Base-by-base conservation (phyloP, 495 filamentous ascomycete species). In the Daldinia grandis region DNA sequence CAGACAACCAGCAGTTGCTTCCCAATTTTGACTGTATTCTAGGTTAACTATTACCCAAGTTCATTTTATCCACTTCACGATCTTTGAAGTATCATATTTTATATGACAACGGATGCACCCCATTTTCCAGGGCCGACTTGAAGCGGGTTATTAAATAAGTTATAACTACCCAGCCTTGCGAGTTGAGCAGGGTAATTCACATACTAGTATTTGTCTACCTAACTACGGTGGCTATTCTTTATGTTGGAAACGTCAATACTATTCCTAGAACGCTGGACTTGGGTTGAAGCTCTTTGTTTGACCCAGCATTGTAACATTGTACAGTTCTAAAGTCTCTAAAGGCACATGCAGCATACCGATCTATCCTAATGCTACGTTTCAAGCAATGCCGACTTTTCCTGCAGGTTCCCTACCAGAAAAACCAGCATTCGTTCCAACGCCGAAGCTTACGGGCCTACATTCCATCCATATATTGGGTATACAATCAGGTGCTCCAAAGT, bases 361-460 rank as follows among this genome's bases (percentile, higher is more conserved):
- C 12, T 47, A 47, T 47, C 15, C 40, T 21, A 47, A 47, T 47
- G 17, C 40, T 50, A 50, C 44, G 44, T 50, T 50, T 50, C 44
- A 50, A 50, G 8, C 14, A 50, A 25, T 15, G 44, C 44, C 17
- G 19, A 10, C 19, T 50, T 30, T 17, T 30, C 49, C 49, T 27
- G 27, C 25, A 53, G 49, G 49, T 53, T 9, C 49, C 49, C 47
- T 51, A 7, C 47, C 8, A 15, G 21, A 15, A 50, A 14, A 27
- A 27, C 47, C 49, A 28, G 25, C 24, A 49, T 49, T 17, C 19
- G 17, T 49, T 49, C 42, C 42, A 24, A 49, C 42, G 42, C 42
- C 6, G 21, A 19, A 49, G 21, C n/a, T 49, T 49, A 49, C 21
- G 42, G 17, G 42, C 12, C 37, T 40, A 30, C 28, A 30, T 30